These are phyloP conservation scores for Kwoniella pini DNA, from an alignment of 768 basidiomycete species.

Conservation along the genomic window DNA sequence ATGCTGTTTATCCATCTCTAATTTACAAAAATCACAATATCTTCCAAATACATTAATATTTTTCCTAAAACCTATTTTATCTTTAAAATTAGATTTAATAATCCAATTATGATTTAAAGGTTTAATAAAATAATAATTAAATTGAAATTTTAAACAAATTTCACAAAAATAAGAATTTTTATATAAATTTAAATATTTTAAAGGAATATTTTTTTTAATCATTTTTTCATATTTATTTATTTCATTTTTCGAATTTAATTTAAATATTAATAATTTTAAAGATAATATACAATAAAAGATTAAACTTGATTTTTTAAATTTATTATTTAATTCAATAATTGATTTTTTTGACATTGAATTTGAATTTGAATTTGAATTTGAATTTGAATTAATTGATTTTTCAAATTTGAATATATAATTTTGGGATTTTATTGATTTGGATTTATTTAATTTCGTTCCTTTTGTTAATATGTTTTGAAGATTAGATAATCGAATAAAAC, in stretches of 20 bases:
- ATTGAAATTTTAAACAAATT: background rate
- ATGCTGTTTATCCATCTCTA: too few relatives aligned
- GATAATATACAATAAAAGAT: background rate
- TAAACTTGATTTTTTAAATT: constrained; percentile 1
- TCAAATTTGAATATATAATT: background rate
- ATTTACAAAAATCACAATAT: too few relatives aligned
- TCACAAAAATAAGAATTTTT: background rate
- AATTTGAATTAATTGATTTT: too few relatives aligned
- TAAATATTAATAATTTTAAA: background rate
- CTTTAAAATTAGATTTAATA: too few relatives aligned
- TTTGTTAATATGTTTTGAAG: background rate
- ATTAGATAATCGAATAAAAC: background rate
- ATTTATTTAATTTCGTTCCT: background rate
- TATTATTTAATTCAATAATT: background rate
- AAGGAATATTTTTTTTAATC: background rate
- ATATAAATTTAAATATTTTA: background rate
- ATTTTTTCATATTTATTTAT: background rate
- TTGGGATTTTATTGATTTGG: background rate
- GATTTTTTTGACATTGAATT: background rate
- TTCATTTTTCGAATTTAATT: background rate
- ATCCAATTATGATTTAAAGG: too few relatives aligned
- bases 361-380: too few relatives aligned
- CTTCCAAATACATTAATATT: too few relatives aligned
- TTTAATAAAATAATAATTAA: too few relatives aligned
- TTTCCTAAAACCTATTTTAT: too few relatives aligned